Base-by-base conservation (phyloP, 768 basidiomycete genomes). In the Tephrocybe rancida region DNA sequence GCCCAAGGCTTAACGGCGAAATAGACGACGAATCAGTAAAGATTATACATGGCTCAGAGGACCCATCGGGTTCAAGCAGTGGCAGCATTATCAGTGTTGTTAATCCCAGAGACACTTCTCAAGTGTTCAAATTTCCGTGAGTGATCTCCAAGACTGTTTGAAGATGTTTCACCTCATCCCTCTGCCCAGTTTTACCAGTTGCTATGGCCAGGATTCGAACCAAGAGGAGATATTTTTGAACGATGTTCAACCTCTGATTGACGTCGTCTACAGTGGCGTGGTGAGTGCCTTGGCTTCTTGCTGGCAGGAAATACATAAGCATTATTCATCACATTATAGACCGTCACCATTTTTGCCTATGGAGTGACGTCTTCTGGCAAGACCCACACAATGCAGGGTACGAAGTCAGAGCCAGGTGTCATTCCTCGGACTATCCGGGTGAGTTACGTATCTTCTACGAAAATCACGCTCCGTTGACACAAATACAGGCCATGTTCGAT, bases 301-400 rank as follows among this genome's bases (percentile, higher is more conserved):
- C n/a, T n/a, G n/a, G n/a, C n/a, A n/a, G n/a, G n/a, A n/a, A n/a
- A n/a, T n/a, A n/a, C n/a, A n/a, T n/a, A 7, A 37, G 10, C n/a
- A 9, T 16, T 37, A 9, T 37, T 5, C 11, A 21, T 18, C n/a
- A 9, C 19, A 11, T 19, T 16, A 18, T 50, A 92, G 89, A 92
- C 88, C 0, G 85, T 92, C 3, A 94, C 92, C 9, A 85, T 95
- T 14, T 94, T 95, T 58, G 90, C 91, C 1, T 95, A 95, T 69
- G 93, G 93, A 6, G 92, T 94, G 11, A 95, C 92, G 9, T 92
- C 90, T 1, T 92, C 89, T 5, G 93, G 92, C 16, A 95, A 94
- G 75, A 95, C 92, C 0, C 84, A 93, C 67, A 96, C 94, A 0
- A 95, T 96, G 90, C 92, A 95, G 71, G 93, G 93, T 32, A 84